These are phyloP conservation scores for Entomortierella parvispora DNA, from an alignment of 192 early-diverging fungal species.

Conservation along the genomic window DNA sequence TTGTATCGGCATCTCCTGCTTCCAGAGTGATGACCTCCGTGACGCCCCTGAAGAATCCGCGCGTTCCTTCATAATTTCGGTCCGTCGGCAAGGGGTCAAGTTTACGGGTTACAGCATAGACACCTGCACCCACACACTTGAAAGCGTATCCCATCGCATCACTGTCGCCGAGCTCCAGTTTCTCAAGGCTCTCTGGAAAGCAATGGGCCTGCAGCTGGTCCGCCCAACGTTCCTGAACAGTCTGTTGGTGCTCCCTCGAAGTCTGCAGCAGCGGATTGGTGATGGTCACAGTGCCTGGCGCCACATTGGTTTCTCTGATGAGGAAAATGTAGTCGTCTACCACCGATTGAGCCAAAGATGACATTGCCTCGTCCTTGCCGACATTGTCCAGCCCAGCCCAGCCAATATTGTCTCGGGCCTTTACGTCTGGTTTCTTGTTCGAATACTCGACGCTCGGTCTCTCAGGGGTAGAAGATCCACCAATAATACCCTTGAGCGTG, in stretches of 20 bases:
- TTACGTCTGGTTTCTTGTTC: slow-evolving; percentile 10
- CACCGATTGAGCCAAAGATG: slow-evolving; percentile 18
- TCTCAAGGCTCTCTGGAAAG: slow-evolving; percentile 38
- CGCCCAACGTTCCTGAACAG: slow-evolving; percentile 31
- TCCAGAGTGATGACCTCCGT: slow-evolving; percentile 61
- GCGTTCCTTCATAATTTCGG: slow-evolving; percentile 14
- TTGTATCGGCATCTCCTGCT: slow-evolving; percentile 69
- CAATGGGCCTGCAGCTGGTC: slow-evolving; percentile 27
- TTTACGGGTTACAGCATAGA: slow-evolving; percentile 46
- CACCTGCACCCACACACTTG: slow-evolving; percentile 59
- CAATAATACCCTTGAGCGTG: slow-evolving; percentile 8
- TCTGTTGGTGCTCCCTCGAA: not conserved
- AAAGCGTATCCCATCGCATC: slow-evolving; percentile 61
- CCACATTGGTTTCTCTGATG: slow-evolving; percentile 19
- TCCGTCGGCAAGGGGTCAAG: slow-evolving; percentile 23
- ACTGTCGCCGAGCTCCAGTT: slow-evolving; percentile 53
- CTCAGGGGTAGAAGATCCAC: not conserved
- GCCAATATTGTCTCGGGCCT: slow-evolving; percentile 27
- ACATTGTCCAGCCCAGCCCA: slow-evolving; percentile 40
- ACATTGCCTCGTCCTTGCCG: slow-evolving; percentile 15
- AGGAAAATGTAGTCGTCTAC: slow-evolving; percentile 34
- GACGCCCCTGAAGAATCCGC: slow-evolving; percentile 41
- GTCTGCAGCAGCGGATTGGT: not conserved
- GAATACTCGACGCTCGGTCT: not conserved
- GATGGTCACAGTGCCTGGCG: slow-evolving; percentile 17